These are phyloP conservation scores for Silene latifolia DNA, from an alignment of 148 eudicot species.

Conservation along the genomic window DNA sequence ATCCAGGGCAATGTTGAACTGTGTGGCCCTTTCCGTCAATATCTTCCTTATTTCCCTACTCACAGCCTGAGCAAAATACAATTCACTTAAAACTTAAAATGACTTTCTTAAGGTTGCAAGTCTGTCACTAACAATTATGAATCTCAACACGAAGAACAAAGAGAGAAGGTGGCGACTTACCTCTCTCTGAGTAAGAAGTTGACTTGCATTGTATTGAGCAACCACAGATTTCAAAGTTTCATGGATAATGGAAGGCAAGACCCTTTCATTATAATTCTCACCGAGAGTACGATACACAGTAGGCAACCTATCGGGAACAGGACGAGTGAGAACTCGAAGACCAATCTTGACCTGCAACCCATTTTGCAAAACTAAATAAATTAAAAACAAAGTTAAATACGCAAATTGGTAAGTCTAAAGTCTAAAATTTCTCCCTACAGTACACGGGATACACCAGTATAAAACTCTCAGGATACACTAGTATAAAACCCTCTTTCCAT, in stretches of 20 bases:
- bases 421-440: too few relatives aligned
- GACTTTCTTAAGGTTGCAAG: background rate
- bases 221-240: slow-evolving; percentile 84
- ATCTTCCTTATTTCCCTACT: slow-evolving; percentile 65
- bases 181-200: slow-evolving; percentile 87
- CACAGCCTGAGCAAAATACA: slow-evolving; percentile 38
- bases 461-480: too few relatives aligned
- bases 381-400: background rate
- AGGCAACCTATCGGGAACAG: slow-evolving; percentile 54
- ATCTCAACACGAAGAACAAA: background rate
- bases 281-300: slow-evolving; percentile 76
- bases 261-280: slow-evolving; percentile 69
- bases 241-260: slow-evolving; percentile 77
- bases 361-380: background rate
- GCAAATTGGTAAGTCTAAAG: background rate
- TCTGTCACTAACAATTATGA: background rate
- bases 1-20: slow-evolving; percentile 70
- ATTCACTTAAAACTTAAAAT: background rate
- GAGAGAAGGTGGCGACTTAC: slow-evolving; percentile 23
- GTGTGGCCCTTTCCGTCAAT: slow-evolving; percentile 61
- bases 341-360: slow-evolving; percentile 59
- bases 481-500: background rate
- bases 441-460: too few relatives aligned
- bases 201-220: slow-evolving; percentile 86
- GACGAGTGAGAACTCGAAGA: slow-evolving; percentile 79